Conservation (phyloP, 2,329 filamentous ascomycete species). For the Diplodia seriata region DNA sequence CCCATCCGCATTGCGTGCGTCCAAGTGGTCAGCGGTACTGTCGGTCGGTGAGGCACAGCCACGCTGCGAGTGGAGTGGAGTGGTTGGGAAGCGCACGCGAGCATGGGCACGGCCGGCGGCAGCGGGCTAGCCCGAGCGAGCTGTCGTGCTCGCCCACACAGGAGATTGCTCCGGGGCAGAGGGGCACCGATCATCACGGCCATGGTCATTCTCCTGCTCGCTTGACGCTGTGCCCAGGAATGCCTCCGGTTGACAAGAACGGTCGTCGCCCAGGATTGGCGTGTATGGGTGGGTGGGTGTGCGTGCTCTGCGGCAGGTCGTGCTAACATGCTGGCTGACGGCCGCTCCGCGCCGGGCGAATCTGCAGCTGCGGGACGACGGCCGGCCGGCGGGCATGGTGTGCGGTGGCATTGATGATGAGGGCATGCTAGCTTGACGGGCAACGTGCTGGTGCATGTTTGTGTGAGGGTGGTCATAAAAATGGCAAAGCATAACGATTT, state of each 20-base stretch:
- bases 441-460: not conserved
- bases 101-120: slow-evolving; percentile 10
- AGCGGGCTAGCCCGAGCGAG: slow-evolving; percentile 24
- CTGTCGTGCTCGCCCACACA: slow-evolving; percentile 30
- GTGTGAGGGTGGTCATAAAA: not conserved
- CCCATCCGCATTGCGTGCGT: slow-evolving; percentile 1
- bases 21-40: slow-evolving; percentile 6
- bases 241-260: not conserved
- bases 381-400: slow-evolving; percentile 18
- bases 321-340: slow-evolving; percentile 13
- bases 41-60: slow-evolving; percentile 22
- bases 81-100: slow-evolving; percentile 4
- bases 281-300: not conserved
- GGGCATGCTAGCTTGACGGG: not conserved
- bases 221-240: not conserved
- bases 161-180: slow-evolving; percentile 28
- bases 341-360: slow-evolving; percentile 28
- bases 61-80: slow-evolving; percentile 8
- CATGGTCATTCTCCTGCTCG: slow-evolving; percentile 1
- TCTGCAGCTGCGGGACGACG: slow-evolving; percentile 28
- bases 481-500: slow-evolving; percentile 1
- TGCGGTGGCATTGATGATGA: not conserved
- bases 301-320: slow-evolving; percentile 1
- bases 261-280: slow-evolving; percentile 1
- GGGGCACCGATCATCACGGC: slow-evolving; percentile 5